phyloP scores from a whole-genome alignment of 179 eudicot species.

The Gypsophila paniculata region DNA sequence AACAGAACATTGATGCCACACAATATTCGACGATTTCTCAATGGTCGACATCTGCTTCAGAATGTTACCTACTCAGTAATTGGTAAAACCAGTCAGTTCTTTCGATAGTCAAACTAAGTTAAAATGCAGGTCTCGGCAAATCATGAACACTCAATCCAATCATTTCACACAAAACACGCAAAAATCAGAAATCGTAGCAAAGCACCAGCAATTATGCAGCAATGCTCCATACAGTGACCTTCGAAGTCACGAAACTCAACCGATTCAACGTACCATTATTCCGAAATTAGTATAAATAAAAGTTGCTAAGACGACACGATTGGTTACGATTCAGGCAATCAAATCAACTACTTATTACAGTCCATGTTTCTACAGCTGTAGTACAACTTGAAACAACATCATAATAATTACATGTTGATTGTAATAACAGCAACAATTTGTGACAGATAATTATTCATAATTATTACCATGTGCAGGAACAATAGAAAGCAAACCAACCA shows the following conservation, averaged over 20 bases:
- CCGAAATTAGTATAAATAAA: background rate
- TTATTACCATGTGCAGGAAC: background rate
- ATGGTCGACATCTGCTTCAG: slow-evolving; percentile 34
- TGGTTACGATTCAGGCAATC: background rate
- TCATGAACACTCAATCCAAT: background rate
- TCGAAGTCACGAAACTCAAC: background rate
- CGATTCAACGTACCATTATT: background rate
- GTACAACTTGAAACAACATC: background rate
- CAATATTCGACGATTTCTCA: slow-evolving; percentile 56
- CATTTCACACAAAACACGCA: background rate
- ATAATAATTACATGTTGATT: background rate
- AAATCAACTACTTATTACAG: background rate
- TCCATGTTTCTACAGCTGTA: background rate
- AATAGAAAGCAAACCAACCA: slow-evolving; percentile 10
- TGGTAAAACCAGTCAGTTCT: background rate
- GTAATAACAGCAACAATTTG: background rate
- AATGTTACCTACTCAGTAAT: slow-evolving; percentile 36
- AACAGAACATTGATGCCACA: slow-evolving; percentile 77
- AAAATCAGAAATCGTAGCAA: background rate
- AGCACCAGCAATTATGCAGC: background rate
- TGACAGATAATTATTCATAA: background rate
- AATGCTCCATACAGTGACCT: background rate
- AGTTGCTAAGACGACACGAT: background rate
- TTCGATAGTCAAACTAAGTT: background rate
- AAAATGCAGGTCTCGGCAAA: background rate